Base-by-base conservation (phyloP, 2,329 filamentous ascomycete species). In the Botrytis pseudocinerea region DNA sequence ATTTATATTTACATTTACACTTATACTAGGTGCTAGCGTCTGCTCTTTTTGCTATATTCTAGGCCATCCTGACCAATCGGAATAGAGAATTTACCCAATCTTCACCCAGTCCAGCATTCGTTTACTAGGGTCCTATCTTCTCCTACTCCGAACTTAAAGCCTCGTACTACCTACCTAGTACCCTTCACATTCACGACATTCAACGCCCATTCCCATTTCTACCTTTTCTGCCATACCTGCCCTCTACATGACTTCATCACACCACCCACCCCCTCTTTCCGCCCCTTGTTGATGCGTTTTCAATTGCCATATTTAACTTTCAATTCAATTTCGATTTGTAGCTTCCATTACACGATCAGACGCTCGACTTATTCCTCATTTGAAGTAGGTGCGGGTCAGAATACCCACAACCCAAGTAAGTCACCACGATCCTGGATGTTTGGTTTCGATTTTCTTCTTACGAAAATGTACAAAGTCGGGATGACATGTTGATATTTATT, bases 341-440 rank as follows among this genome's bases (percentile, higher is more conserved):
- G 60, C 69, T 42, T 42, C 60, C 28, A 44, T 51, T 48, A 68
- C 32, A 40, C 48, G 28, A 72, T 63, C 44, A 44, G 44, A 71
- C 48, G 66, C 51, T 44, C 40, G 28, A 48, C 40, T 72, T 72
- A 57, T 72, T 69, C 70, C 70, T 68, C 32, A 69, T 72, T 72
- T 20, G 63, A 69, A 69, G 70, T 72, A 72, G 70, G 51, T 66
- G 70, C 63, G 70, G 70, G 70, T 66, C 70, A 48, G 9, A 46
- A 72, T 72, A 72, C 62, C 70, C 70, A 72, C 70, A 69, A 44
- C 40, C 70, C 38, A 68, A 72, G 70, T 72, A 68, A 72, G 70
- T 72, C 42, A 32, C 25, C 38, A n/a, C 62, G 48, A 22, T 68
- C 65, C 51, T 57, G 51, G 51, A 57, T 57, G n/a, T 57, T 18